Conservation (phyloP, 2,329 filamentous ascomycete genomes). For the Monilinia aucupariae region DNA sequence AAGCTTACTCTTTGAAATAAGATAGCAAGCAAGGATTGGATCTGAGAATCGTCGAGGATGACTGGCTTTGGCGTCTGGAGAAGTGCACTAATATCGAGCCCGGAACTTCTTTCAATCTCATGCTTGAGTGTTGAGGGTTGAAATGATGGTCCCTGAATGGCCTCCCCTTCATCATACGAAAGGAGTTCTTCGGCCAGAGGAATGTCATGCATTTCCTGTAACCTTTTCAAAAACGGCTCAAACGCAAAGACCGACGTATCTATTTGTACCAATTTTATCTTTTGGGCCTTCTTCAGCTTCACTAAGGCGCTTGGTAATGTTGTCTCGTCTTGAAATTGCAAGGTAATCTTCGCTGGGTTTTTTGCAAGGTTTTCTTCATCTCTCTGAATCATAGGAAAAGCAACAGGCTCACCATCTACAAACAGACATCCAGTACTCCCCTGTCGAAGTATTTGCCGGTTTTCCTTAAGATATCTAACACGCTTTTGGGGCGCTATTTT, state of each 20-base stretch:
- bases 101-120: constrained; percentile 22
- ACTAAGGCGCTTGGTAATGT: constrained; percentile 45
- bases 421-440: constrained; percentile 57
- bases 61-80: constrained; percentile 35
- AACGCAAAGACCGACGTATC: constrained; percentile 64
- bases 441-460: constrained; percentile 50
- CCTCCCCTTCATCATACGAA: constrained; percentile 28
- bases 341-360: constrained; percentile 42
- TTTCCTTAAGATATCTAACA: constrained; percentile 43
- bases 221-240: constrained; percentile 56
- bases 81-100: constrained; percentile 34
- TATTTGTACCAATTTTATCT: constrained; percentile 51
- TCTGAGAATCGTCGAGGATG: constrained; percentile 49
- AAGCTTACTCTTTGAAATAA: constrained; percentile 50
- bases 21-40: constrained; percentile 49
- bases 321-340: constrained; percentile 46
- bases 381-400: constrained; percentile 55
- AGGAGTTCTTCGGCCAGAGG: constrained; percentile 53
- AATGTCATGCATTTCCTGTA: constrained; percentile 52
- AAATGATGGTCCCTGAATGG: constrained; percentile 19
- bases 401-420: constrained; percentile 46
- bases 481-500: constrained; percentile 33
- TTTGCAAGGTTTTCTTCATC: constrained; percentile 43
- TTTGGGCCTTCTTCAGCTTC: constrained; percentile 36
- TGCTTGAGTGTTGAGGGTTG: constrained; percentile 29